phyloP scores from a whole-genome alignment of 1,284 basidiomycete species.

The Austroboletus novae-zelandiae region DNA sequence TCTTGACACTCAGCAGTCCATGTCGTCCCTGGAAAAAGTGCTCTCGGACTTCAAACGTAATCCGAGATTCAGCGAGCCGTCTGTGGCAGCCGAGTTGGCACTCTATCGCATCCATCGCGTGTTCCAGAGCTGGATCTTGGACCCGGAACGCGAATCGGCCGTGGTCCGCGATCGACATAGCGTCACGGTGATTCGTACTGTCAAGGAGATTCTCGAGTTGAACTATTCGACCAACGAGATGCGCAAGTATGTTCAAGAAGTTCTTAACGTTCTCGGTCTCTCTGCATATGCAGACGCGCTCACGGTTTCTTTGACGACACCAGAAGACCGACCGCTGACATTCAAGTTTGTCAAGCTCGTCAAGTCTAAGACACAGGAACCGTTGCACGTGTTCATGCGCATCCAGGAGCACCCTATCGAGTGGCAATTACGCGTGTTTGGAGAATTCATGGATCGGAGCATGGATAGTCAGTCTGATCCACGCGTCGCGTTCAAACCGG shows the following conservation, averaged over 20 bases:
- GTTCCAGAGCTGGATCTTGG: constrained; percentile 50
- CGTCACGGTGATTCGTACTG: constrained; percentile 44
- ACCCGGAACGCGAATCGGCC: constrained; percentile 36
- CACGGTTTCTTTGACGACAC: constrained; percentile 12
- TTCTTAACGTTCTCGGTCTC: constrained; percentile 49
- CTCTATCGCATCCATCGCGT: constrained; percentile 54
- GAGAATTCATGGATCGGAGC: constrained; percentile 68
- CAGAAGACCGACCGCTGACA: constrained; percentile 38
- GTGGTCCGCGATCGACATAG: constrained; percentile 43
- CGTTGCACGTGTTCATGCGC: constrained; percentile 51
- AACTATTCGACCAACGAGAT: constrained; percentile 38
- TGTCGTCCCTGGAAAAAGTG: constrained; percentile 19
- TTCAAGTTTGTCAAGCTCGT: constrained; percentile 59
- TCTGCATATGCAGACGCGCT: constrained; percentile 35
- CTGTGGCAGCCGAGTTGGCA: constrained; percentile 48
- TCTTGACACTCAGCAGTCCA: constrained; percentile 32
- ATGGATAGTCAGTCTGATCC: constrained; percentile 60
- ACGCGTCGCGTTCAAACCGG: constrained; percentile 62
- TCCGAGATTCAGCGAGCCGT: constrained; percentile 37
- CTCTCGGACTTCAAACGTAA: constrained; percentile 39
- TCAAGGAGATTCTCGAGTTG: constrained; percentile 44
- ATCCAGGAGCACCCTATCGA: constrained; percentile 53
- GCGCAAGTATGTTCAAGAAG: constrained; percentile 36
- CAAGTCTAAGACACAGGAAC: constrained; percentile 41
- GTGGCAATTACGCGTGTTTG: constrained; percentile 70